Evolutionary conservation across 140 eudicot genomes (phyloP), one percentile per base, ranked within the genome.

Genomic region (Ambrosia hybrid): DNA sequence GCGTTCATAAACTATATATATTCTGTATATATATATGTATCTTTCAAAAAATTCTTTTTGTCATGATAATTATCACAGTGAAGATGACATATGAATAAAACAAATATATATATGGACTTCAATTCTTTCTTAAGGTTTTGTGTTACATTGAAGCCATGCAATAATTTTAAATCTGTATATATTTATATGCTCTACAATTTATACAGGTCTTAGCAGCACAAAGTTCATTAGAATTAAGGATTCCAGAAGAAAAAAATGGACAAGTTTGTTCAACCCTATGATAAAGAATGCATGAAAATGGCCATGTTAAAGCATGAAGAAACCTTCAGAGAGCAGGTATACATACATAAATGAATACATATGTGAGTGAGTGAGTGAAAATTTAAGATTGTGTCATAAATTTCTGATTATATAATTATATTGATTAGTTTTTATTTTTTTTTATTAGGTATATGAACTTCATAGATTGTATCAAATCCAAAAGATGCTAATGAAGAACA

Each of bases 271-370:
- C 86, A 81, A 73, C 89, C 92, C n/a, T 76, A 77, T 65, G 97
- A 90, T 64, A 94, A 84, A 79, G 97, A 94, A 77, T 78, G 60
- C 88, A 90, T 94, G 97, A 91, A 85, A 86, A 90, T 86, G 90
- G 95, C 99, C 73, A 94, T 94, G 83, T 78, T 94, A 71, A 94
- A 88, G 89, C 99, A 94, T 76, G 99, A 94, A 78, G 88, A 94
- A 74, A 85, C 87, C 62, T 93, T 93, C 81, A 85, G 82, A 81
- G 88, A 90, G 67, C 98, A 93, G 97, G 98, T 93, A 76, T 1
- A 1, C 9, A 13, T 59, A 30, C 16, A 61, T 39, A 55, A 13
- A 65, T 16, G 11, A 21, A 14, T 16, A 30, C 43, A 63, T 3
- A 63, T 63, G 2, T 65, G 55, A 41, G 46, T 48, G 38, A 45